phyloP scores from a whole-genome alignment of 495 filamentous ascomycete genomes.

The Talaromyces ruber region DNA sequence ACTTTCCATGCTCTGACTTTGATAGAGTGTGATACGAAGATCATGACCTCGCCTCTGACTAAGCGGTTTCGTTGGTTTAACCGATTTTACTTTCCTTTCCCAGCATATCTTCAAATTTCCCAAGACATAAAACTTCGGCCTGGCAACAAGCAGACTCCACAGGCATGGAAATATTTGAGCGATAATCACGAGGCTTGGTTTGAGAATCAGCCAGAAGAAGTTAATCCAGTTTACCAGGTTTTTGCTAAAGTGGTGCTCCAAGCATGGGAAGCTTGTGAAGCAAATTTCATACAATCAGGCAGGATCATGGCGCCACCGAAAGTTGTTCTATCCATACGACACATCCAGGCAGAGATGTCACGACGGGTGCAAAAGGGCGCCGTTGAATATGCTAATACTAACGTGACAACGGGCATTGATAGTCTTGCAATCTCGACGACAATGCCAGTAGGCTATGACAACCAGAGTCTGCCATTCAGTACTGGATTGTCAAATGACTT shows the following conservation, averaged over 20 bases:
- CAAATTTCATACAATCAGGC: constrained; percentile 10
- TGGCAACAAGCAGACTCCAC: constrained; percentile 15
- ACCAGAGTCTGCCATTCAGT: constrained; percentile 9
- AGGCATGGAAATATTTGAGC: constrained; percentile 40
- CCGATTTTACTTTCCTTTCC: constrained; percentile 42
- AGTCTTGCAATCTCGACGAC: constrained; percentile 10
- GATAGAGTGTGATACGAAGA: constrained; percentile 40
- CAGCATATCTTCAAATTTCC: constrained; percentile 40
- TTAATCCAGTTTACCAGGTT: constrained; percentile 28
- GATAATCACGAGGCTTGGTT: constrained; percentile 40
- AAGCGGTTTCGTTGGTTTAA: constrained; percentile 37
- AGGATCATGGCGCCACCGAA: constrained; percentile 19
- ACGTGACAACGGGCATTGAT: constrained; percentile 10
- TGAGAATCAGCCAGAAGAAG: constrained; percentile 1
- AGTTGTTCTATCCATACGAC: constrained; percentile 31
- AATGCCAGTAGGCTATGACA: constrained; percentile 11
- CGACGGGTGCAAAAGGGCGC: constrained; percentile 3
- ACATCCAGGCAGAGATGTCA: constrained; percentile 13
- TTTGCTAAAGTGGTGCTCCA: constrained; percentile 36
- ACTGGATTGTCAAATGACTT: constrained; percentile 11
- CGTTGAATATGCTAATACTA: constrained; percentile 9
- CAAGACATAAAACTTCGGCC: constrained; percentile 37
- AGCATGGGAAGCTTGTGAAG: constrained; percentile 33
- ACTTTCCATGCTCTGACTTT: constrained; percentile 30
- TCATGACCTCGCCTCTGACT: constrained; percentile 37